Conservation (phyloP, 768 basidiomycete genomes). For the Rhizopogon vinicolor region DNA sequence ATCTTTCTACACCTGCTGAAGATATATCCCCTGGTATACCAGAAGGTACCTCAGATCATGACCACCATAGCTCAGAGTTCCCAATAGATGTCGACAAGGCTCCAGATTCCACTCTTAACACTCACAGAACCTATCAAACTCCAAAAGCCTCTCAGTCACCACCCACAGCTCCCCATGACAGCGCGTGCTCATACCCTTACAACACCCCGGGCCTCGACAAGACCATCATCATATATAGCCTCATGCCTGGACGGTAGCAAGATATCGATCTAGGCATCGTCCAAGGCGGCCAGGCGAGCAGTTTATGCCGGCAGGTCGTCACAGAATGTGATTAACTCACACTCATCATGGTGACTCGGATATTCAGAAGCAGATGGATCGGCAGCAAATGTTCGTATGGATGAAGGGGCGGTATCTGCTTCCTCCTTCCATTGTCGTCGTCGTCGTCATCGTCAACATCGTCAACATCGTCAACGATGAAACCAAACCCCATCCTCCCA, state of each 20-base stretch:
- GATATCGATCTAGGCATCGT: slow-evolving; percentile 83
- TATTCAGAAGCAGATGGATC: slow-evolving; percentile 18
- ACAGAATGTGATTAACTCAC: slow-evolving; percentile 57
- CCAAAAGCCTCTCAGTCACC: slow-evolving; percentile 72
- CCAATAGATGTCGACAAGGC: slow-evolving; percentile 26
- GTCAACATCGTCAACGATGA: slow-evolving; percentile 29
- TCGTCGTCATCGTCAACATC: too few species aligned
- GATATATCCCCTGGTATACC: too few species aligned
- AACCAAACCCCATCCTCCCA: slow-evolving; percentile 10
- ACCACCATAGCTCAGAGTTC: too few species aligned
- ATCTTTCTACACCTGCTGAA: slow-evolving; percentile 22
- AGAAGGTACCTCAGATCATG: slow-evolving; percentile 36
- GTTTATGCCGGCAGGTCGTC: slow-evolving; percentile 57
- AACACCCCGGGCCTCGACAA: slow-evolving; percentile 81
- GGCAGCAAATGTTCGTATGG: slow-evolving; percentile 18
- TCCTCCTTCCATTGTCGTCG: too few species aligned
- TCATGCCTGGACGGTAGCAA: slow-evolving; percentile 86
- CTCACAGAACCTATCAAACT: slow-evolving; percentile 36
- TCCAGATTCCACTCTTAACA: slow-evolving; percentile 21
- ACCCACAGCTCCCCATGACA: slow-evolving; percentile 80
- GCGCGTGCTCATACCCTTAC: slow-evolving; percentile 71
- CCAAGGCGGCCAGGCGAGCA: slow-evolving; percentile 46
- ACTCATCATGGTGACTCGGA: slow-evolving; percentile 7
- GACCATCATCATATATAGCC: slow-evolving; percentile 86
- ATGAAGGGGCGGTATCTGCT: slow-evolving; percentile 7